Base-by-base conservation (phyloP, 495 filamentous ascomycete species). In the Clavariopsis aquatica region DNA sequence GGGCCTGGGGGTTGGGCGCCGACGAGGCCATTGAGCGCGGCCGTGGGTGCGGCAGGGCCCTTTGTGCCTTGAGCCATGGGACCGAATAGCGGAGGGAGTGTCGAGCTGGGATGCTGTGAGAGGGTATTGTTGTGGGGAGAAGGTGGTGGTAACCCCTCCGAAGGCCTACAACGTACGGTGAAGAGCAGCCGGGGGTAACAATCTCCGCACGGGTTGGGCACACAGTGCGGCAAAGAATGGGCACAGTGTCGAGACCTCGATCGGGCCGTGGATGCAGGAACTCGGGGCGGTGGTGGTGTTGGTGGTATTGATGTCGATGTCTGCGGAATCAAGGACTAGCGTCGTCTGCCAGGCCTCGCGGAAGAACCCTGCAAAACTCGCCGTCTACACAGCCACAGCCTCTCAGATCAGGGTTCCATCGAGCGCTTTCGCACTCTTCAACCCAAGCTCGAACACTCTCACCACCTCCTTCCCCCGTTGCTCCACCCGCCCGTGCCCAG, bases 61-160 rank as follows among this genome's bases (percentile, higher is more conserved):
- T 71, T 76, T 23, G 74, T 60, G 68, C 68, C 68, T 61, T 66
- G 64, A 28, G 68, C 68, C 68, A 70, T 70, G 63, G 34, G 60
- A 61, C 22, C 58, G 58, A 52, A 58, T 4, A 28, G 38, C 31
- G 41, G 52, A 31, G 36, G 19, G 31, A 13, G 36, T 20, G 46
- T 31, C 13, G 66, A 41, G 60, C 47, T 55, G 31, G 5, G 29
- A 24, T 1, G 36, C 2, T 49, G 49, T 57, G 12, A 43, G 55
- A 7, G 17, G 38, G 22, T n/a, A 27, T 49, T 34, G 41, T 20
- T 13, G 52, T 17, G 26, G 29, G 9, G 24, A 13, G 20, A 23
- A 52, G 46, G 26, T 26, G 12, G 26, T 23, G 26, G 29, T 36
- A 52, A 19, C 62, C 62, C 62, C 47, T 53, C 59, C 38, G 26